Base-by-base conservation (phyloP, 129 eudicot genomes). In the Pseudognaphalium luteoalbum region DNA sequence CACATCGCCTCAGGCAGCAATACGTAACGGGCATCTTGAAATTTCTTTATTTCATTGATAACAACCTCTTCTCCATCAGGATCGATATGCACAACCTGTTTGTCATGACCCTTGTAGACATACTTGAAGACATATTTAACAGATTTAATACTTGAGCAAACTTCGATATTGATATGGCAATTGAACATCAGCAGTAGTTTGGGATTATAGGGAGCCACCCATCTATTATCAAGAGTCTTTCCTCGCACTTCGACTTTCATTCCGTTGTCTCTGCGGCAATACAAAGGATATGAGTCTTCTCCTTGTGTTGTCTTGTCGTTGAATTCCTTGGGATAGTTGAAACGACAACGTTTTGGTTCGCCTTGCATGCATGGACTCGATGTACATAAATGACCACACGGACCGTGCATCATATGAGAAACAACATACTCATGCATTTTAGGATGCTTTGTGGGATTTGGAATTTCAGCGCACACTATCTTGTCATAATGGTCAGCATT, bases 191-290 rank as follows among this genome's bases (percentile, higher is more conserved):
- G 16, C 0, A 77, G 19, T 4, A 81, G 25, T 4, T 21, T 58
- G 0, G 80, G 85, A 22, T 72, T 74, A 33, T 81, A 84, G 2
- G 85, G 85, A 1, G 81, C 68, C 0, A 84, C 83, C 77, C 74
- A 81, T 19, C 63, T 41, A 32, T 84, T 80, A 25, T 83, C 72
- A 0, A 80, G 35, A 1, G 0, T 0, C 0, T 4, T 25, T 7
- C 32, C 21, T 9, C 78, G 35, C 2, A 76, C 66, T 0, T 4
- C 0, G 0, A 33, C 68, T 0, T 2, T 6, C 4, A 8, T 42
- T 2, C 65, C 75, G 44, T 76, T 22, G 28, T 81, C 60, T 9
- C 80, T 56, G 1, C 75, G 9, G 21, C 77, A 4, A 32, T 84
- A 84, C 3, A n/a, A 64, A 7, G 82, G 84, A 33, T 76, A 84